Evolutionary conservation across 805 yeast genomes (phyloP), one percentile per base, ranked within the genome.

Genomic region (Kuraishia borneana): DNA sequence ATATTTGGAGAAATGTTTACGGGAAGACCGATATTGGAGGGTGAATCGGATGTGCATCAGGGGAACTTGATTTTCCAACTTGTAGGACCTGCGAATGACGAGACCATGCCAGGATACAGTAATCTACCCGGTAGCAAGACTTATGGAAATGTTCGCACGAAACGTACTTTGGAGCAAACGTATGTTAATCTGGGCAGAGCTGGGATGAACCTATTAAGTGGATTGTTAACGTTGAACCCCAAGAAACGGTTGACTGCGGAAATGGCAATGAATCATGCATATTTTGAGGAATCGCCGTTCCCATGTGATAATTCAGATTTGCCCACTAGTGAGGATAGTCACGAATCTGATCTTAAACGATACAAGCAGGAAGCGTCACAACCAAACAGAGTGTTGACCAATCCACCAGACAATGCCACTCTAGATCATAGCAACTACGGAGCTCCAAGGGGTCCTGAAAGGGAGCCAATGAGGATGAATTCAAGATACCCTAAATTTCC

Each of bases 1-100:
- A 89, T 92, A 0, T 78, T 92, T 50, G 98, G 85, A 0, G 99
- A 92, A 56, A 66, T 88, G 49, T 89, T 82, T 57, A 75, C 73
- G 21, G 70, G 74, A 40, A 74, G 70, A 43, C 98, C 98, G 1
- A 80, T 92, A 12, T 54, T 92, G 32, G 87, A 78, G 28, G 99
- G 98, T 0, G 62, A 70, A 30, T 70, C 92, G 1, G 98, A 92
- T 52, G 54, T 80, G 8, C 94, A 89, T 52, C 99, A 92, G 59
- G 83, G 92, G 0, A 78, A 77, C 45, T 63, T 73, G 21, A 80
- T 89, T 7, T 92, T 92, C 53, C 72, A 73, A 47, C 60, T 92
- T 21, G 62, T 88, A 33, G 99, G 99, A 1, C 66, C 85, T 0
- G 96, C 97, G 2, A 54, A 68, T 6, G 61, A 62, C 4, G 64